A percentile compares a stretch with the other conserved stretches of the same genome.
Conservation (phyloP, 345 rosid species). For the Murraya koenigii region DNA sequence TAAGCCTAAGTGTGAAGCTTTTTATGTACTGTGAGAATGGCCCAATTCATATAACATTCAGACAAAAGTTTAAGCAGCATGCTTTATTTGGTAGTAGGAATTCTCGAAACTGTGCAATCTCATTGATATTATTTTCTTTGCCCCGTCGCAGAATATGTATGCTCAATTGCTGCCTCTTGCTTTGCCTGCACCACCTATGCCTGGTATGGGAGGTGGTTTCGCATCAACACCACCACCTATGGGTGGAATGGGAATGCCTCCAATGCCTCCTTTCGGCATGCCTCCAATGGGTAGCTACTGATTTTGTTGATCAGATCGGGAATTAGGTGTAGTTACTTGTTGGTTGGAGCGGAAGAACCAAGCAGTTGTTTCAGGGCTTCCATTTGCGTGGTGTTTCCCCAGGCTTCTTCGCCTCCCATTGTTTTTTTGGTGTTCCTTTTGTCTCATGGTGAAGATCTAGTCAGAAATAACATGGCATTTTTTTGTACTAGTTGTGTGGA, state of each 20-base stretch:
- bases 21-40: neutral
- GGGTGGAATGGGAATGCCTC: slow-evolving; percentile 73
- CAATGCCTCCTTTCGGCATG: slow-evolving; percentile 73
- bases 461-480: slow-evolving; percentile 24
- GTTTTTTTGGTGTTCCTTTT: slow-evolving; percentile 9
- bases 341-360: neutral
- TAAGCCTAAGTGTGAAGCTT: neutral
- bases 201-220: slow-evolving; percentile 61
- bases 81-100: neutral
- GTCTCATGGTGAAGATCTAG: slow-evolving; percentile 22
- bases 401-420: slow-evolving; percentile 16
- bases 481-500: slow-evolving; percentile 30
- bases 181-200: slow-evolving; percentile 90
- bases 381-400: slow-evolving; percentile 19
- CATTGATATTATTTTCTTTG: neutral
- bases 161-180: slow-evolving; percentile 87
- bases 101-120: neutral
- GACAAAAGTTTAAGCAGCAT: neutral
- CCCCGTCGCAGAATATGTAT: slow-evolving; percentile 71
- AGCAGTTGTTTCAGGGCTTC: slow-evolving; percentile 15
- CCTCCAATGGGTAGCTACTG: slow-evolving; percentile 64
- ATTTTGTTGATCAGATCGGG: slow-evolving; percentile 12
- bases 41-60: neutral
- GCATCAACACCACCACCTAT: slow-evolving; percentile 46
- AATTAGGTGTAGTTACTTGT: slow-evolving; percentile 14